These are phyloP conservation scores for Fonsecaea monophora DNA, from an alignment of 2,329 filamentous ascomycete species.

Conservation along the genomic window DNA sequence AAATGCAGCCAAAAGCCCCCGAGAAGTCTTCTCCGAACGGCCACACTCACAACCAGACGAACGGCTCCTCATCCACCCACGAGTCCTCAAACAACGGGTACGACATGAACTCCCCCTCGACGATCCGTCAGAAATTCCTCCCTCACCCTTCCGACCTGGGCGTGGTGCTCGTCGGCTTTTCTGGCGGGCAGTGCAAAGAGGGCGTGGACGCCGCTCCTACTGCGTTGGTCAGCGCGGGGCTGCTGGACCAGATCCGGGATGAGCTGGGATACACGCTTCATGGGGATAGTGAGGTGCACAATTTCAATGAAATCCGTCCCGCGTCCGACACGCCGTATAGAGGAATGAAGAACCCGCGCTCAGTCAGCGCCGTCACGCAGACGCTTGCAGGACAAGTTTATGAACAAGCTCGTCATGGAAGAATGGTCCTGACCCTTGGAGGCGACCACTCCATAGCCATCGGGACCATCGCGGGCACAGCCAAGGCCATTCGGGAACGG, in stretches of 20 bases:
- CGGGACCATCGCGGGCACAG: constrained; percentile 85
- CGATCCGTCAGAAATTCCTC: constrained; percentile 76
- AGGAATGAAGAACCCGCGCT: constrained; percentile 90
- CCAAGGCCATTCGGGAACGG: constrained; percentile 83
- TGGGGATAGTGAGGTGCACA: constrained; percentile 82
- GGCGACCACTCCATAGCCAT: constrained; percentile 98
- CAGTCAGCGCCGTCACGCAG: constrained; percentile 83
- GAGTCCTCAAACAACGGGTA: constrained; percentile 6
- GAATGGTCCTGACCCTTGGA: constrained; percentile 89
- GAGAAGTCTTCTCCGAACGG: constrained; percentile 31
- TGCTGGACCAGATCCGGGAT: constrained; percentile 79
- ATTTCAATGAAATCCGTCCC: constrained; percentile 71
- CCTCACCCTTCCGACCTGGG: constrained; percentile 79
- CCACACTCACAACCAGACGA: constrained; percentile 27
- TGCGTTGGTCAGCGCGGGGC: constrained; percentile 85
- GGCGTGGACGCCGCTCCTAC: constrained; percentile 91
- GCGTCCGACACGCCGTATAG: constrained; percentile 60
- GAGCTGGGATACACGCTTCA: constrained; percentile 89
- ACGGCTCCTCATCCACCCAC: constrained; percentile 21
- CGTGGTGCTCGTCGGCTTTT: constrained; percentile 94
- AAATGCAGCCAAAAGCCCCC: constrained; percentile 27
- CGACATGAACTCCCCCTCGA: constrained; percentile 63
- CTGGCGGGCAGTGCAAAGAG: constrained; percentile 90
- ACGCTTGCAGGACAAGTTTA: constrained; percentile 85
- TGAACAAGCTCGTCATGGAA: constrained; percentile 78